These are phyloP conservation scores for Hypoxylon crocopeplum DNA, from an alignment of 495 filamentous ascomycete genomes.

Conservation along the genomic window DNA sequence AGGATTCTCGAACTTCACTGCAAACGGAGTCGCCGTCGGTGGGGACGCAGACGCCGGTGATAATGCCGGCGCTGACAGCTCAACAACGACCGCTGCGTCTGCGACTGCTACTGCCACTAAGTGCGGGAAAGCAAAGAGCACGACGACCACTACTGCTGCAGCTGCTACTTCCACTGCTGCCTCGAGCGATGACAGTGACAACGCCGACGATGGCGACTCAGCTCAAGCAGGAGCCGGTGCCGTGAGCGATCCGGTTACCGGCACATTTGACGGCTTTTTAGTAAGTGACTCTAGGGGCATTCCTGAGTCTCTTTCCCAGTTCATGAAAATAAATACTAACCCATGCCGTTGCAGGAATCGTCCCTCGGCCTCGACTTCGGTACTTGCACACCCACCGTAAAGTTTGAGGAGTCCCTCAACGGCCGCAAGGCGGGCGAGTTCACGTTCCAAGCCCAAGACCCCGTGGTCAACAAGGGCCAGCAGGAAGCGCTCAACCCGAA, in stretches of 20 bases:
- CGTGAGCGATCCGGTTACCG: slow-evolving; percentile 43
- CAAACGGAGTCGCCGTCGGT: slow-evolving; percentile 43
- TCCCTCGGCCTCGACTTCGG: slow-evolving; percentile 58
- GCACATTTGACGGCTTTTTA: slow-evolving; percentile 46
- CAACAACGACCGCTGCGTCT: slow-evolving; percentile 22
- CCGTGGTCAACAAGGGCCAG: slow-evolving; percentile 59
- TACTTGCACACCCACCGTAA: slow-evolving; percentile 61
- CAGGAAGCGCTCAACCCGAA: slow-evolving; percentile 62
- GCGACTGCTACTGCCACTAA: slow-evolving; percentile 20
- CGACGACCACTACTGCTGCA: slow-evolving; percentile 21
- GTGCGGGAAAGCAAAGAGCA: neutral
- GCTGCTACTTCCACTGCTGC: slow-evolving; percentile 32
- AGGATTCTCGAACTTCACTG: slow-evolving; percentile 65
- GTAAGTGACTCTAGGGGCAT: too few species aligned
- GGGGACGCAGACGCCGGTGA: slow-evolving; percentile 5
- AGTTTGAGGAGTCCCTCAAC: slow-evolving; percentile 60
- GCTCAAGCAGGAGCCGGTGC: slow-evolving; percentile 52
- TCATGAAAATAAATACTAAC: neutral
- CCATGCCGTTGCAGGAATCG: neutral
- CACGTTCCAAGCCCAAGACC: slow-evolving; percentile 64
- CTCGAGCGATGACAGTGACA: slow-evolving; percentile 49
- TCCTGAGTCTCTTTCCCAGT: too few species aligned
- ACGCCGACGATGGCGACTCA: slow-evolving; percentile 42
- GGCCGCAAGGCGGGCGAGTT: slow-evolving; percentile 56
- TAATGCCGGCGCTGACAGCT: neutral